Evolutionary conservation across 441 rosid genomes (phyloP).

Genomic region (Hura crepitans): DNA sequence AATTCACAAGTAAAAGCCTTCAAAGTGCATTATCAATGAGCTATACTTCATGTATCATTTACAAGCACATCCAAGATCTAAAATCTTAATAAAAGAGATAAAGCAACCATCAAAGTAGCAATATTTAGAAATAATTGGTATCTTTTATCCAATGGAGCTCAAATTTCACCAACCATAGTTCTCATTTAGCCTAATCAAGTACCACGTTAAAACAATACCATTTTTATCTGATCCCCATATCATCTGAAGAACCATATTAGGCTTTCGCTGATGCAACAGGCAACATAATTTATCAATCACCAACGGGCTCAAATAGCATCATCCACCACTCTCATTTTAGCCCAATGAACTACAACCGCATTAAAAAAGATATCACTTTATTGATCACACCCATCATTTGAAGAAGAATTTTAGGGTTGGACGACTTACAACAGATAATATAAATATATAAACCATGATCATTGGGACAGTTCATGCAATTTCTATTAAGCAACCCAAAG

Average conservation of each 20-base stretch:
- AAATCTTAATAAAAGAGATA: background rate
- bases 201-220: too few species aligned
- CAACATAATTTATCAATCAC: too few species aligned
- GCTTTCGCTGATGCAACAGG: too few species aligned
- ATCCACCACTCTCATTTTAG: background rate
- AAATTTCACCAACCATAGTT: background rate
- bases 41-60: slow-evolving; percentile 1
- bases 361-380: too few species aligned
- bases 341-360: too few species aligned
- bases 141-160: background rate
- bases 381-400: background rate
- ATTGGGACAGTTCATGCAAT: background rate
- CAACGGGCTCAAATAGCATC: background rate
- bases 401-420: background rate
- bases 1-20: background rate
- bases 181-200: background rate
- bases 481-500: background rate
- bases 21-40: background rate
- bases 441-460: background rate
- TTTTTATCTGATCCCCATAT: too few species aligned
- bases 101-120: background rate
- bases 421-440: background rate
- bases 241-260: too few species aligned
- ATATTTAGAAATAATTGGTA: background rate
- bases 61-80: background rate